Evolutionary conservation across 129 eudicot genomes (phyloP).

Genomic region (Glebionis coronaria): DNA sequence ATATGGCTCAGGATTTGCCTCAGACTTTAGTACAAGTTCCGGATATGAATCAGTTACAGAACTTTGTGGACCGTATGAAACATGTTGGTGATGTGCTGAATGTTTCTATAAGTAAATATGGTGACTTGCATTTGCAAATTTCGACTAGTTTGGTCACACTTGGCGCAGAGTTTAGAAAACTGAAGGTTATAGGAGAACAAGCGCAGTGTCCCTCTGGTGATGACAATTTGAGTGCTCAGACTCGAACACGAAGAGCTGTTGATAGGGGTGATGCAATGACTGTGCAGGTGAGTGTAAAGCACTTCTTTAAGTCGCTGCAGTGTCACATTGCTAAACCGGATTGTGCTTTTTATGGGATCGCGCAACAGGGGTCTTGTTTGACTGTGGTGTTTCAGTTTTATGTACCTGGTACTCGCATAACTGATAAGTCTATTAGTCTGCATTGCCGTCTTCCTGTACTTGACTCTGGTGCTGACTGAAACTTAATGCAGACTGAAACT

Average conservation of each 20-base stretch:
- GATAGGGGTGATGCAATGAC: slow-evolving; percentile 68
- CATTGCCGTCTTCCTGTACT: slow-evolving; percentile 97
- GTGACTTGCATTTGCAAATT: slow-evolving; percentile 77
- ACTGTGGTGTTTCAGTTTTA: slow-evolving; percentile 86
- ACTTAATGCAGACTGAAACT: not conserved
- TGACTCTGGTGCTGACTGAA: slow-evolving; percentile 73
- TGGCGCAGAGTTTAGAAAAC: slow-evolving; percentile 81
- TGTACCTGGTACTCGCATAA: slow-evolving; percentile 79
- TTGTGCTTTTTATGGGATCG: slow-evolving; percentile 87
- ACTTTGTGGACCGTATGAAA: slow-evolving; percentile 86
- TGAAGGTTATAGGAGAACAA: slow-evolving; percentile 71
- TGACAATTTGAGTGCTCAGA: slow-evolving; percentile 51
- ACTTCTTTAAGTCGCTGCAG: slow-evolving; percentile 76
- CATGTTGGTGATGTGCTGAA: slow-evolving; percentile 76
- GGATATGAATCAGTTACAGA: slow-evolving; percentile 60
- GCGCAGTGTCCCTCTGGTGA: slow-evolving; percentile 47
- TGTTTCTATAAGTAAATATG: slow-evolving; percentile 62
- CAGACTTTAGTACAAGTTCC: slow-evolving; percentile 67
- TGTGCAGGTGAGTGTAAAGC: slow-evolving; percentile 92
- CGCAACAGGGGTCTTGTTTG: slow-evolving; percentile 69
- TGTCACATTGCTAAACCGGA: slow-evolving; percentile 90
- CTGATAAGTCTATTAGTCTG: slow-evolving; percentile 83
- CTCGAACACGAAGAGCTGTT: slow-evolving; percentile 54
- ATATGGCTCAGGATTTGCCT: slow-evolving; percentile 72
- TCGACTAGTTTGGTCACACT: slow-evolving; percentile 66